Base-by-base conservation (phyloP, 495 filamentous ascomycete genomes). In the Neurospora tetraspora region DNA sequence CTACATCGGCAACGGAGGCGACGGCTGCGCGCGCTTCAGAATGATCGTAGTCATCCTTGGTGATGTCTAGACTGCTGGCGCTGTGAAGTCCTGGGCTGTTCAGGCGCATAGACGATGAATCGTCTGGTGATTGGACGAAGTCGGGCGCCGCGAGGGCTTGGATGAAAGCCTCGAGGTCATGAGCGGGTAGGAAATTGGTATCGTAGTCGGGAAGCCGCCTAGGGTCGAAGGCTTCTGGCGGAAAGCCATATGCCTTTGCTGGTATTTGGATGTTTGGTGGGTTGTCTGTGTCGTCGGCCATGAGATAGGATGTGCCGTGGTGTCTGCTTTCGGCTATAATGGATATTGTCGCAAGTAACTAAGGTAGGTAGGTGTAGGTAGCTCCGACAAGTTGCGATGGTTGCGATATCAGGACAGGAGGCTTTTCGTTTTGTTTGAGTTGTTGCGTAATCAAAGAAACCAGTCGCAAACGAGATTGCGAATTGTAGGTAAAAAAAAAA, bases 101-200 rank as follows among this genome's bases (percentile, higher is more conserved):
- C 38, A 79, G 74, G 69, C 75, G 75, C 39, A 73, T 45, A 43
- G 75, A 76, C 20, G 80, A 77, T 12, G 76, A 69, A 45, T 87
- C 85, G 47, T 85, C 81, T 18, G 83, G 76, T 14, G 74, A 80
- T 38, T 80, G 75, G 47, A 79, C 68, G 1, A 82, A 82, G 34
- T 89, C 88, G 10, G 88, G 88, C 12, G 87, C 87, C 31, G 77
- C 76, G 39, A 91, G 84, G 18, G 88, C 89, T n/a, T 80, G 81
- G 42, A 85, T 83, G 74, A 91, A 91, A 16, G 88, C 88, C 20
- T 83, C 83, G 68, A 89, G 80, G 73, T 90, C 80, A 74, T 84
- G 83, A 45, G 86, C 81, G 4, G 76, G 86, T 76, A 93, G 83
- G 75, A 93, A 94, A 59, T 93, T 88, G 73, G 82, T 83, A 75